Conservation (phyloP, 495 filamentous ascomycete genomes). For the Penicillium steckii region DNA sequence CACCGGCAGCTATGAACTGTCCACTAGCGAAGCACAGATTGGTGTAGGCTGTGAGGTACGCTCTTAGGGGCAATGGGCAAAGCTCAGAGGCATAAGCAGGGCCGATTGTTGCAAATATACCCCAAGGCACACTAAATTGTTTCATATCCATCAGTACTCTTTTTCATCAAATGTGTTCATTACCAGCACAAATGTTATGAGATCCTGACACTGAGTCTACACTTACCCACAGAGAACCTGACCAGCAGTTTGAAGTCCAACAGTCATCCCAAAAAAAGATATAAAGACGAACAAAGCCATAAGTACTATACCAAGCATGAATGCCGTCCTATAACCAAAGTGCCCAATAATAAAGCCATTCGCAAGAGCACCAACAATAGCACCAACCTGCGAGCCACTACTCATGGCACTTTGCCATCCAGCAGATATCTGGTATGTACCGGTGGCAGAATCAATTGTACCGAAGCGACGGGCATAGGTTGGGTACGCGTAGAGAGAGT, state of each 20-base stretch:
- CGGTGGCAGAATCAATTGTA: conserved; percentile 9
- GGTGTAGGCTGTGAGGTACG: conserved; percentile 63
- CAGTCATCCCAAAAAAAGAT: conserved; percentile 63
- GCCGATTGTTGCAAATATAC: conserved; percentile 4
- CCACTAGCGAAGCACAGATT: conserved; percentile 59
- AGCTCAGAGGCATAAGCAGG: conserved; percentile 63
- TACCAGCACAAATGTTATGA: too few species aligned
- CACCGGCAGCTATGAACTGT: conserved; percentile 4
- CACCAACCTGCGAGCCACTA: conserved; percentile 44
- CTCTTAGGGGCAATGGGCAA: conserved; percentile 57
- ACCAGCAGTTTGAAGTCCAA: conserved; percentile 56
- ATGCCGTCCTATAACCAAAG: conserved; percentile 50
- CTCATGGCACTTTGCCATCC: conserved; percentile 67
- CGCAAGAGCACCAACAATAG: conserved; percentile 31
- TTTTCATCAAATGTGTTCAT: too few species aligned
- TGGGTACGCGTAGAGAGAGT: conserved; percentile 34
- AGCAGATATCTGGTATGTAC: conserved; percentile 57
- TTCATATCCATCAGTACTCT: background rate
- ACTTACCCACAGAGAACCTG: conserved; percentile 64
- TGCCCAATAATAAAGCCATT: conserved; percentile 46
- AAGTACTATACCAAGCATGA: conserved; percentile 55
- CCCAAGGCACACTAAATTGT: conserved; percentile 1
- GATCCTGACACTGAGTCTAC: too few species aligned
- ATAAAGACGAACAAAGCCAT: conserved; percentile 61
- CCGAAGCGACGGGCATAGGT: conserved; percentile 62